Evolutionary conservation across 163 green algal species (phyloP), one percentile per base, ranked within the genome.

Genomic region (Chlorella variabilis): DNA sequence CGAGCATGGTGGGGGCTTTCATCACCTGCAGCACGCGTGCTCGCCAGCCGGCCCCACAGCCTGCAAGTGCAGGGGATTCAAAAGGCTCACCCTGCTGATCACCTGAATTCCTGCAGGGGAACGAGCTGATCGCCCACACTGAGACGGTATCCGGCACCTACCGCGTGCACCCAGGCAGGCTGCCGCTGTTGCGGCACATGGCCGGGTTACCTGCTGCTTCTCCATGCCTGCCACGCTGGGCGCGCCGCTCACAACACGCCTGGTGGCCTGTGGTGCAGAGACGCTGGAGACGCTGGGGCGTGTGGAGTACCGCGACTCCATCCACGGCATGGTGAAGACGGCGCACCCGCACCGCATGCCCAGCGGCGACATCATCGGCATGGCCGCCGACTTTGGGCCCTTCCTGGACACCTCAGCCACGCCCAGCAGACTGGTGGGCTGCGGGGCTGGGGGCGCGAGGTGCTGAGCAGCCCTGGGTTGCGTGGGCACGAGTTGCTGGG

Each of bases 131-230:
- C 31, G 86, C 90, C 8, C 81, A 91, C 73, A 91, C 89, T 25
- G 91, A 95, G 80, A 87, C 87, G n/a, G 69, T 87, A 11, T 42
- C 61, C 1, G 87, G 80, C 54, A 89, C 81, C 13, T 95, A 91
- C 67, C 45, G 82, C 0, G 63, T 94, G 8, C 66, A 91, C 66
- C 74, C 85, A 42, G 48, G 70, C 45, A 76, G 62, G 39, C 45
- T 25, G 18, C 27, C 27, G 29, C 31, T 41, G 61, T 15, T 7
- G 27, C 45, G 11, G 45, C 45, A 23, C 45, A 54, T 15, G 11
- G 45, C 45, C 45, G 11, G 45, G 11, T 15, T 54, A 15, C 45
- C 45, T 54, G 45, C 45, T 67, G 23, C 5, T 38, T 39, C 29
- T 38, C 20, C n/a, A 36, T 38, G 54, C 59, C 59, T 67, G 59